These are phyloP conservation scores for Fomitopsis serialis DNA, from an alignment of 768 basidiomycete species.

Conservation along the genomic window DNA sequence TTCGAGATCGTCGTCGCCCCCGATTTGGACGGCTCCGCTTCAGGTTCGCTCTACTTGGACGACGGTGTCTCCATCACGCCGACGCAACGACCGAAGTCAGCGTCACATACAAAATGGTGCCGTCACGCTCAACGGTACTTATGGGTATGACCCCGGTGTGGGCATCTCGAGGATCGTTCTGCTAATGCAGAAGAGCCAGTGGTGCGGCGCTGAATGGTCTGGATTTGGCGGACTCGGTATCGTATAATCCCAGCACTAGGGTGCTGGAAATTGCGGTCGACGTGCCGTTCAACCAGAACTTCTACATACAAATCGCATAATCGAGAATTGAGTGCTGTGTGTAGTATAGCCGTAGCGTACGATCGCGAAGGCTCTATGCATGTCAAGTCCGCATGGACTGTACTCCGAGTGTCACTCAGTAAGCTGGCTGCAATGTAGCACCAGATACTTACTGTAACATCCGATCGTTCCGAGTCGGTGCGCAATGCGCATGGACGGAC, in stretches of 20 bases:
- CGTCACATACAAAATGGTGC: conserved; percentile 22
- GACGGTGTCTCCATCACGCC: conserved; percentile 49
- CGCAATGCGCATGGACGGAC: too few relatives aligned
- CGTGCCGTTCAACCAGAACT: conserved; percentile 29
- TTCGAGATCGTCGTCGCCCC: conserved; percentile 66
- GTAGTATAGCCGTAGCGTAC: too few relatives aligned
- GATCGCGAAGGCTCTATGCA: too few relatives aligned
- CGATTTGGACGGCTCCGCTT: conserved; percentile 41
- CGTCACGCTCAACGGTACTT: conserved; percentile 26
- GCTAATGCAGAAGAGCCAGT: conserved; percentile 22
- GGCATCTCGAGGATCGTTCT: conserved; percentile 30
- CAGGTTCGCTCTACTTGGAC: conserved; percentile 54
- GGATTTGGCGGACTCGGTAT: conserved; percentile 12
- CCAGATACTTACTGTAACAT: too few relatives aligned
- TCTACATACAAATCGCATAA: conserved; percentile 24
- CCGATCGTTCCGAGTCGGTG: too few relatives aligned
- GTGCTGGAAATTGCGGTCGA: conserved; percentile 41
- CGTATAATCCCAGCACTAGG: conserved; percentile 33
- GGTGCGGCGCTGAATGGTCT: conserved; percentile 17
- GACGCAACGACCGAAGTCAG: conserved; percentile 22
- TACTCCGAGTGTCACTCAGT: too few relatives aligned
- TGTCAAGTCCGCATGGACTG: too few relatives aligned
- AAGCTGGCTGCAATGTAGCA: too few relatives aligned
- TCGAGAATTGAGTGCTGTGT: too few relatives aligned
- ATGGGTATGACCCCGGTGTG: conserved; percentile 24